A percentile compares a stretch with the other conserved stretches of the same genome.
phyloP scores from a whole-genome alignment of 768 basidiomycete genomes.

The Neoboletus brunneissimus region DNA sequence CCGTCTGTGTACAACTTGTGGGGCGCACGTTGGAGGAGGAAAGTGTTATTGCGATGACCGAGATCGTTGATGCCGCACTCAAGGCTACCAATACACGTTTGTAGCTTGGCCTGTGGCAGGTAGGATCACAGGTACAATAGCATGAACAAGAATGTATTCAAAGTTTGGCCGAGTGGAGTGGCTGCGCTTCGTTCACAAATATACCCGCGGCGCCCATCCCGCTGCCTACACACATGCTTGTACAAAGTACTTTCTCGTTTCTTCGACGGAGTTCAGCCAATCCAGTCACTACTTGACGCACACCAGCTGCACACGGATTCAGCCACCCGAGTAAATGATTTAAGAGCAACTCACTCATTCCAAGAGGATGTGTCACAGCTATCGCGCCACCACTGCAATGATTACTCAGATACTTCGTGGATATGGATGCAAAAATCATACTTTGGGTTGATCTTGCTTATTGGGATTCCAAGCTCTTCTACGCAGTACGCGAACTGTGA shows the following conservation, averaged over 20 bases:
- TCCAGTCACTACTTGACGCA: conserved; percentile 87
- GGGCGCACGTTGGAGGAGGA: conserved; percentile 75
- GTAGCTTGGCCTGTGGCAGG: neutral
- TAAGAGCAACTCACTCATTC: conserved; percentile 61
- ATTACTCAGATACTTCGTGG: neutral
- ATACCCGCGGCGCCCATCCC: conserved; percentile 88
- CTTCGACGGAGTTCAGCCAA: conserved; percentile 74
- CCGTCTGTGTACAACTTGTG: conserved; percentile 63
- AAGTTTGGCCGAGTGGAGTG: conserved; percentile 24
- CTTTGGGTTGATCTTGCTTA: conserved; percentile 86
- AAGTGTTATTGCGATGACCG: conserved; percentile 64
- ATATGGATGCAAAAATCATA: conserved; percentile 33
- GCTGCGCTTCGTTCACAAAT: conserved; percentile 65
- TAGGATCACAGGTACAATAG: neutral
- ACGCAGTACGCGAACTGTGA: conserved; percentile 94
- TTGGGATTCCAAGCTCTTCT: conserved; percentile 70
- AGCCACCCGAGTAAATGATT: conserved; percentile 10
- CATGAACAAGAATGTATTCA: conserved; percentile 5
- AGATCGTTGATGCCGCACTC: conserved; percentile 59
- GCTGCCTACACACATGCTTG: conserved; percentile 79
- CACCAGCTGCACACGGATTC: conserved; percentile 53
- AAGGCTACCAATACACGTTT: conserved; percentile 20
- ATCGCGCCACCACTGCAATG: conserved; percentile 75
- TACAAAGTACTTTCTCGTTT: conserved; percentile 69
- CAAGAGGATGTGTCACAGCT: conserved; percentile 76